Conservation (phyloP, 192 early-diverging fungal genomes). For the Helicostylum pulchrum region DNA sequence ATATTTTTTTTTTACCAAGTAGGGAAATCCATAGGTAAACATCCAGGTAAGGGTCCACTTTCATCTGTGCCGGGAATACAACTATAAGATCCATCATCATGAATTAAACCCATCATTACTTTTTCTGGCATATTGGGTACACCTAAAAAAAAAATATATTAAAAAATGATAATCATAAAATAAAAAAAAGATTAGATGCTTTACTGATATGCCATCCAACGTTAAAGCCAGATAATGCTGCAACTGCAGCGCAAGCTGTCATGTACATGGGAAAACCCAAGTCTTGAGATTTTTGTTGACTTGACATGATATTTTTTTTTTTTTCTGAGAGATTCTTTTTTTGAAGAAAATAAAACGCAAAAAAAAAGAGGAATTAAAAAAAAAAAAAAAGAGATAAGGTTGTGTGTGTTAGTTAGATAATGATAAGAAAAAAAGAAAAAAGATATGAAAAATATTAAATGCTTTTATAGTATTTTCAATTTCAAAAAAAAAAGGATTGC, state of each 20-base stretch:
- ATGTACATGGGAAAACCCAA: slow-evolving; percentile 27
- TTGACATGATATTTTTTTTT: slow-evolving; percentile 2
- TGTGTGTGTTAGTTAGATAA: neutral
- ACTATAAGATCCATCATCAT: neutral
- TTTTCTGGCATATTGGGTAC: slow-evolving; percentile 33
- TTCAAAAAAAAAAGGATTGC: neutral
- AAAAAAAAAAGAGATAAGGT: neutral
- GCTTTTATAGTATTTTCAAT: slow-evolving; percentile 4
- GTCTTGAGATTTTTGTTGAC: slow-evolving; percentile 20
- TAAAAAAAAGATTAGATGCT: neutral
- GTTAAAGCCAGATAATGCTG: slow-evolving; percentile 33
- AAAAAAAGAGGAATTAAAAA: slow-evolving; percentile 11
- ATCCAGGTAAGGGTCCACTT: slow-evolving; percentile 20
- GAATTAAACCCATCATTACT: slow-evolving; percentile 14
- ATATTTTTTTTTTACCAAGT: slow-evolving; percentile 32
- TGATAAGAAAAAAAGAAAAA: slow-evolving; percentile 18
- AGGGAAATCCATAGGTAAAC: slow-evolving; percentile 34
- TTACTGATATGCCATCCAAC: slow-evolving; percentile 35
- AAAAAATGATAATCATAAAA: neutral
- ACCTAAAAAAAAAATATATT: slow-evolving; percentile 18
- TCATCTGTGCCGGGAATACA: slow-evolving; percentile 22
- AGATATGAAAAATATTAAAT: slow-evolving; percentile 8
- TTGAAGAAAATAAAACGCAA: neutral
- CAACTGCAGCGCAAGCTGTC: slow-evolving; percentile 24
- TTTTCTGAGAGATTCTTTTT: slow-evolving; percentile 11